Evolutionary conservation across 2,329 filamentous ascomycete species (phyloP).

Genomic region (Stagonosporopsis cucurbitacearum): DNA sequence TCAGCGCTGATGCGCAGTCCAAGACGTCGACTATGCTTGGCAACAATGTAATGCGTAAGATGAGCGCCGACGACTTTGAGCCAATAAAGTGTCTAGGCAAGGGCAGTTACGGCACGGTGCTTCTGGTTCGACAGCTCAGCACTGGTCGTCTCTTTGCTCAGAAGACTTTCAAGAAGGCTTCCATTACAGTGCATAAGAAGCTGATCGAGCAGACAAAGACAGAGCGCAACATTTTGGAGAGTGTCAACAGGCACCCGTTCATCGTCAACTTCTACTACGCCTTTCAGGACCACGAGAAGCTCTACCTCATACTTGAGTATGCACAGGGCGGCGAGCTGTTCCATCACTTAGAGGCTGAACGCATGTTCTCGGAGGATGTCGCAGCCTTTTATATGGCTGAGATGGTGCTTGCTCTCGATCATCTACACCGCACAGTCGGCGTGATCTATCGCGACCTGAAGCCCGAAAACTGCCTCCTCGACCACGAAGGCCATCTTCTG

Average conservation of each 20-base stretch:
- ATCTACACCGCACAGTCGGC: constrained; percentile 88
- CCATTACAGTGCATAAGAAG: constrained; percentile 92
- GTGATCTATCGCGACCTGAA: constrained; percentile 98
- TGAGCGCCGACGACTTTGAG: constrained; percentile 90
- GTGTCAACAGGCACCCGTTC: constrained; percentile 94
- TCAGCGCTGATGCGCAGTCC: constrained; percentile 66
- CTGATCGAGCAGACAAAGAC: constrained; percentile 97
- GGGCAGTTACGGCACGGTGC: constrained; percentile 92
- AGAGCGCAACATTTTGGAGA: constrained; percentile 92
- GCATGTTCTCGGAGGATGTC: constrained; percentile 90
- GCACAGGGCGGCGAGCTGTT: constrained; percentile 97
- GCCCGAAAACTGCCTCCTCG: constrained; percentile 95
- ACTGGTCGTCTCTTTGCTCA: constrained; percentile 94
- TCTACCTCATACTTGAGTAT: constrained; percentile 97
- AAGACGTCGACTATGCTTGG: constrained; percentile 44
- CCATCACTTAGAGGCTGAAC: constrained; percentile 89
- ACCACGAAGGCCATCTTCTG: constrained; percentile 87
- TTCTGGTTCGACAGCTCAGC: constrained; percentile 86
- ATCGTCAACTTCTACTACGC: constrained; percentile 98
- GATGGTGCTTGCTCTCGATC: constrained; percentile 91
- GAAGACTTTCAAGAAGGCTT: constrained; percentile 98
- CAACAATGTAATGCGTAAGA: constrained; percentile 73
- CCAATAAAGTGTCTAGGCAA: constrained; percentile 91
- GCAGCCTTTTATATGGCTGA: constrained; percentile 99
- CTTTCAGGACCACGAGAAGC: constrained; percentile 96